Conservation (phyloP, 2,329 filamentous ascomycete genomes). For the Xylariaceae sp. region DNA sequence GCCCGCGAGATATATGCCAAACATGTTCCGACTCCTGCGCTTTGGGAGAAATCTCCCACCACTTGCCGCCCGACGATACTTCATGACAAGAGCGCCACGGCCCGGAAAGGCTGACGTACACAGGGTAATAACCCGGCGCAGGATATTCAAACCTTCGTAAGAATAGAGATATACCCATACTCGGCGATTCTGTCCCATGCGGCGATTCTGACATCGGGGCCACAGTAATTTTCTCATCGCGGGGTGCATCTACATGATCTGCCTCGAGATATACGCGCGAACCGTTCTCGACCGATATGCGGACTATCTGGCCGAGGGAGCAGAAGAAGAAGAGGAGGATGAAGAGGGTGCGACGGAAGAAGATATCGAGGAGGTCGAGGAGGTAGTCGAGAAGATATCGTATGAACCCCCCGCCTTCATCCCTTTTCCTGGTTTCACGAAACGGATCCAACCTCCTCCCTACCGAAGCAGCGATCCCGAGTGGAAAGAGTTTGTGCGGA, state of each 20-base stretch:
- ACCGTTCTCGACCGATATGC: slow-evolving; percentile 43
- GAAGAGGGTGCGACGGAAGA: slow-evolving; percentile 39
- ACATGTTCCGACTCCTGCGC: slow-evolving; percentile 28
- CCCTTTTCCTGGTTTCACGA: slow-evolving; percentile 55
- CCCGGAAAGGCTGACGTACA: slow-evolving; percentile 25
- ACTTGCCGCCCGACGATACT: slow-evolving; percentile 16
- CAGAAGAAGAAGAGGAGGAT: slow-evolving; percentile 39
- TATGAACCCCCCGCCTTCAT: slow-evolving; percentile 55
- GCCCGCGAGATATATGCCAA: slow-evolving; percentile 16
- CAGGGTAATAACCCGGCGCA: slow-evolving; percentile 25
- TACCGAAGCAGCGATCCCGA: slow-evolving; percentile 57
- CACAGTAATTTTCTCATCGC: slow-evolving; percentile 26
- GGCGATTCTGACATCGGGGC: neutral
- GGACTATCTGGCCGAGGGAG: slow-evolving; percentile 38
- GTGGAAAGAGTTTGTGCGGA: slow-evolving; percentile 54
- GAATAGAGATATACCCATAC: slow-evolving; percentile 1
- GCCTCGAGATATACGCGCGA: slow-evolving; percentile 40
- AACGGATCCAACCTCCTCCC: slow-evolving; percentile 40
- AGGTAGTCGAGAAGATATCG: slow-evolving; percentile 39
- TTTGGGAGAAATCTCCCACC: slow-evolving; percentile 19
- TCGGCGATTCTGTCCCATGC: too few species aligned
- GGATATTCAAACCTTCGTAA: slow-evolving; percentile 24
- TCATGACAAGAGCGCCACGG: slow-evolving; percentile 7
- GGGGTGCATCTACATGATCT: slow-evolving; percentile 30
- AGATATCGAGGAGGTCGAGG: slow-evolving; percentile 37